Conservation (phyloP, 768 basidiomycete genomes). For the Rhodotorula babjevae region DNA sequence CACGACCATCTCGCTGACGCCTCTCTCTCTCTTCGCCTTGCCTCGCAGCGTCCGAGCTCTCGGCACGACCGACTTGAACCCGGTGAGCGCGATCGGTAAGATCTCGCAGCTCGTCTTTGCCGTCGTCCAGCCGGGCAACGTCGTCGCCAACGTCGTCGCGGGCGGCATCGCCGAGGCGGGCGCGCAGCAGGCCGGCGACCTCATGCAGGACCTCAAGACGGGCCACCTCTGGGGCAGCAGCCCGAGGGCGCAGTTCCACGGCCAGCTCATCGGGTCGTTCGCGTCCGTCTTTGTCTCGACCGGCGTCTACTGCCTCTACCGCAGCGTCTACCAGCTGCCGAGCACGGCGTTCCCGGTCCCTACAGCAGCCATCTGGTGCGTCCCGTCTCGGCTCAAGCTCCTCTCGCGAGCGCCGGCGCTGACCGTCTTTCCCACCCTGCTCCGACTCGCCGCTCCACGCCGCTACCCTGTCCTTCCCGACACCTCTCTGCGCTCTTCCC, state of each 20-base stretch:
- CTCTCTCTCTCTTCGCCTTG: background rate
- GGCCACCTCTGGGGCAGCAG: constrained; percentile 88
- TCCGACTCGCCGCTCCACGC: constrained; percentile 63
- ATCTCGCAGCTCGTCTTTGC: constrained; percentile 91
- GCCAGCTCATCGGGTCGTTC: constrained; percentile 79
- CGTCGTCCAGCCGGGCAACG: constrained; percentile 64
- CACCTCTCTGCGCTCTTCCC: no score
- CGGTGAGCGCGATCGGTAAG: constrained; percentile 85
- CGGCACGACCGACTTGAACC: constrained; percentile 83
- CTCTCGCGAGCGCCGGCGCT: no score
- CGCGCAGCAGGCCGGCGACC: constrained; percentile 92
- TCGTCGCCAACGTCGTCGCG: constrained; percentile 96
- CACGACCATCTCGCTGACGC: no score
- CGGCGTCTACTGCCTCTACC: constrained; percentile 80
- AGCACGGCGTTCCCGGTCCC: constrained; percentile 94
- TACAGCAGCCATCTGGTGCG: constrained; percentile 83
- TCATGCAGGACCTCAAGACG: constrained; percentile 98
- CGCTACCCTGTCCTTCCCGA: constrained; percentile 53
- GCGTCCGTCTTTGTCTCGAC: constrained; percentile 84
- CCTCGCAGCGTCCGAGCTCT: constrained; percentile 73
- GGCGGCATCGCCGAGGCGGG: constrained; percentile 95
- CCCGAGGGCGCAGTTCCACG: constrained; percentile 88
- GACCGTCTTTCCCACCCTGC: background rate
- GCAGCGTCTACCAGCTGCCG: constrained; percentile 78
- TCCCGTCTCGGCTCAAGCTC: background rate